Percentiles rank a stretch among this genome's conserved stretches.
phyloP scores from a whole-genome alignment of 2,329 filamentous ascomycete species.

The Ophiostoma novo-ulmi region DNA sequence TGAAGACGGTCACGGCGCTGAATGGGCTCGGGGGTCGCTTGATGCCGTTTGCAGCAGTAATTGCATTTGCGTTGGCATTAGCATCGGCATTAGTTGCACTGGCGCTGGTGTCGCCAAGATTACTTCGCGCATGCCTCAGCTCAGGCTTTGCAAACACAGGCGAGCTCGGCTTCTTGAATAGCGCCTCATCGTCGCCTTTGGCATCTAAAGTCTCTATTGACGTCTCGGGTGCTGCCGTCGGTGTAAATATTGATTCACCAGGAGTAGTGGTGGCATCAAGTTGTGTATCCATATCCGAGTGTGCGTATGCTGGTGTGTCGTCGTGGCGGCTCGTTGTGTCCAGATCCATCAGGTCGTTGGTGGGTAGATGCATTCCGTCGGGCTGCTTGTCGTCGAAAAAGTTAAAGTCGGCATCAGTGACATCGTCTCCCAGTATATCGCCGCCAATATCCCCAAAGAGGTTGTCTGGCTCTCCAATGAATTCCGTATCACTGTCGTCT shows the following conservation, averaged over 20 bases:
- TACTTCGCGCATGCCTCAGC: conserved; percentile 54
- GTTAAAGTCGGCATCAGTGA: conserved; percentile 80
- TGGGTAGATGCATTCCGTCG: conserved; percentile 1
- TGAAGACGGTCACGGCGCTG: conserved; percentile 54
- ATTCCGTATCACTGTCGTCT: conserved; percentile 41
- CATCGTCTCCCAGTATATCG: conserved; percentile 66
- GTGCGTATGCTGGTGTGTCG: background rate
- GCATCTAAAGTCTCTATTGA: background rate
- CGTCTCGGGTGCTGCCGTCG: background rate
- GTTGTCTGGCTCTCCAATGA: conserved; percentile 47
- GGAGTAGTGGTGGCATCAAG: background rate
- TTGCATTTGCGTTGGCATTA: conserved; percentile 7
- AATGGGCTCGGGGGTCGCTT: conserved; percentile 56
- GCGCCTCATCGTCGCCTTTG: background rate
- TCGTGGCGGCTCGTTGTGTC: conserved; percentile 1
- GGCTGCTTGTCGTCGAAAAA: conserved; percentile 69
- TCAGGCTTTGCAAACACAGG: conserved; percentile 56
- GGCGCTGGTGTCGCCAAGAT: conserved; percentile 37
- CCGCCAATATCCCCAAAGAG: conserved; percentile 65
- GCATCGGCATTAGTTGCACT: background rate
- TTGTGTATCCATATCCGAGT: conserved; percentile 7
- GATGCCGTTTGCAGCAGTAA: conserved; percentile 27
- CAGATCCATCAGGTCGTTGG: conserved; percentile 23
- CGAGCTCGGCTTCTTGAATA: conserved; percentile 23
- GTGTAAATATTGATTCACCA: background rate